Conservation (phyloP, 495 filamentous ascomycete genomes). For the Tetracladium marchalianum region DNA sequence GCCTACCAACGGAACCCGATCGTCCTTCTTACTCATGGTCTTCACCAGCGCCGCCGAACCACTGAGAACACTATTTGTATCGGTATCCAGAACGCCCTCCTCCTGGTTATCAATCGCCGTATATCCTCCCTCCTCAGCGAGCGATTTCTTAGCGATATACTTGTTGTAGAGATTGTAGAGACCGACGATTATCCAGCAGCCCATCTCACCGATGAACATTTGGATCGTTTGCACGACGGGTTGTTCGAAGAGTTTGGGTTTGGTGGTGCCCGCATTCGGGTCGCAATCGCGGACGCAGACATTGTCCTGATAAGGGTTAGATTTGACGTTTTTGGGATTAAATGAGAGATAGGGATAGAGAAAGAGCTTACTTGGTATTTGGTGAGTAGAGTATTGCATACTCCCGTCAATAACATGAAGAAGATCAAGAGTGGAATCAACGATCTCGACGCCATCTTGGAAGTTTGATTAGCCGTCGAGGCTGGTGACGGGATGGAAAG, state of each 20-base stretch:
- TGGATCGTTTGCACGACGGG: slow-evolving; percentile 91
- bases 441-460: slow-evolving; percentile 37
- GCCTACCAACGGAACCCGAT: slow-evolving; percentile 52
- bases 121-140: slow-evolving; percentile 47
- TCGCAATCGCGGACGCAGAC: slow-evolving; percentile 90
- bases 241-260: slow-evolving; percentile 71
- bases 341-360: background rate
- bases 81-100: slow-evolving; percentile 20
- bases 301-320: slow-evolving; percentile 57
- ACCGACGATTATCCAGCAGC: slow-evolving; percentile 80
- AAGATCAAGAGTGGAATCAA: slow-evolving; percentile 73
- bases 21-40: slow-evolving; percentile 31
- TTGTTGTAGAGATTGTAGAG: slow-evolving; percentile 51
- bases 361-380: slow-evolving; percentile 70
- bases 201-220: slow-evolving; percentile 92
- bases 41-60: slow-evolving; percentile 41
- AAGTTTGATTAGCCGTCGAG: background rate
- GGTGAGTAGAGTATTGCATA: slow-evolving; percentile 93
- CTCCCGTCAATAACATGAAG: slow-evolving; percentile 84
- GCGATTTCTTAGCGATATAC: slow-evolving; percentile 33
- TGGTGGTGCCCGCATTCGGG: slow-evolving; percentile 55
- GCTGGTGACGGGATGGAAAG: no score
- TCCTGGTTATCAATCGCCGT: slow-evolving; percentile 41
- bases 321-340: background rate
- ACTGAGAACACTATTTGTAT: slow-evolving; percentile 36